Evolutionary conservation across 2,329 filamentous ascomycete genomes (phyloP).

Genomic region (Lasiodiplodia sp.): DNA sequence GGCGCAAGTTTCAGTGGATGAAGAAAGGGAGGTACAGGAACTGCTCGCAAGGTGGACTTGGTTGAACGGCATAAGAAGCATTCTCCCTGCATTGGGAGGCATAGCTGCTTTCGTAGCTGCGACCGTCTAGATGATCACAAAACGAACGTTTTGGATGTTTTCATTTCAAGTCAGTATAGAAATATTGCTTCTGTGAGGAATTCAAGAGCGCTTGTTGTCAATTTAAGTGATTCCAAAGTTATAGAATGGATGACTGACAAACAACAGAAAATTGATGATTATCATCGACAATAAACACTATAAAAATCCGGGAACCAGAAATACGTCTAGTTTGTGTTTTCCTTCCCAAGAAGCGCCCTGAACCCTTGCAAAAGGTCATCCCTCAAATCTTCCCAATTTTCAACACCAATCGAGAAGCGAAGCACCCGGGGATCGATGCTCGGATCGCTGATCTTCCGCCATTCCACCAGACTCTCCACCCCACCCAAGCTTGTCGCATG

Average conservation of each 20-base stretch:
- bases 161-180: no score
- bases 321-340: not conserved
- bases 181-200: no score
- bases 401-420: constrained; percentile 84
- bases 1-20: not conserved
- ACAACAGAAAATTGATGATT: no score
- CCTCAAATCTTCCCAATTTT: constrained; percentile 83
- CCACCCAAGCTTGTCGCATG: constrained; percentile 95
- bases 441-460: constrained; percentile 86
- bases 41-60: not conserved
- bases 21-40: not conserved
- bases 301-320: no score
- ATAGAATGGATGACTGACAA: no score
- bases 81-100: not conserved
- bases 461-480: constrained; percentile 95
- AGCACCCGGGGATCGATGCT: constrained; percentile 75
- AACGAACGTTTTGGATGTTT: no score
- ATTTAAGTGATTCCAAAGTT: no score
- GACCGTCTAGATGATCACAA: not conserved
- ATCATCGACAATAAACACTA: no score
- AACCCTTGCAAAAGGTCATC: constrained; percentile 66
- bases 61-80: not conserved
- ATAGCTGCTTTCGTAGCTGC: not conserved
- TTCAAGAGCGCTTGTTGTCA: no score
- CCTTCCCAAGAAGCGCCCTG: constrained; percentile 28